These are phyloP conservation scores for Fusarium penzigii DNA, from an alignment of 2,329 filamentous ascomycete genomes.

Conservation along the genomic window DNA sequence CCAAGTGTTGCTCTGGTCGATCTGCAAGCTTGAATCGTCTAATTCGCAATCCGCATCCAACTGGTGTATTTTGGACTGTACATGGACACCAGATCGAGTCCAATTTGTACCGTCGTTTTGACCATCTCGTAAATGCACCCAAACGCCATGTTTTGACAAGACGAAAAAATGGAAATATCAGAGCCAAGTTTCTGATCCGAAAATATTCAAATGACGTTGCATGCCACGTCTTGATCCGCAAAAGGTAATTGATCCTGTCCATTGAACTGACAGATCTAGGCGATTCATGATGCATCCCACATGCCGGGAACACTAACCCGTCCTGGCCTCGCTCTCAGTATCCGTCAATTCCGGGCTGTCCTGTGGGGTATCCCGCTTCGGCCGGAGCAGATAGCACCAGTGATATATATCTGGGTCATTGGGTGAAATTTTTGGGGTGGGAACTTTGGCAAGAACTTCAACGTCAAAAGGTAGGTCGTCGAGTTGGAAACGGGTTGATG, in stretches of 20 bases:
- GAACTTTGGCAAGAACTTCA: slow-evolving; percentile 43
- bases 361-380: slow-evolving; percentile 20
- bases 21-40: too few relatives aligned
- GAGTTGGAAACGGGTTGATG: slow-evolving; percentile 41
- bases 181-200: too few relatives aligned
- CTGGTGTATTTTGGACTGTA: too few relatives aligned
- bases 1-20: too few relatives aligned
- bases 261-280: not conserved
- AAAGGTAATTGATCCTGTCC: not conserved
- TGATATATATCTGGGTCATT: slow-evolving; percentile 49
- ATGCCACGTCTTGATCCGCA: too few relatives aligned
- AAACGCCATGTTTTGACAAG: too few relatives aligned
- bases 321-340: slow-evolving; percentile 5
- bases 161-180: too few relatives aligned
- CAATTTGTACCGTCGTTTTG: too few relatives aligned
- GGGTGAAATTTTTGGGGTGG: slow-evolving; percentile 40
- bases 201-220: too few relatives aligned
- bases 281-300: not conserved
- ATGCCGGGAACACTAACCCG: slow-evolving; percentile 5
- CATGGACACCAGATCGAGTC: too few relatives aligned
- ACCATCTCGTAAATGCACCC: too few relatives aligned
- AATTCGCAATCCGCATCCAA: too few relatives aligned
- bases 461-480: slow-evolving; percentile 42
- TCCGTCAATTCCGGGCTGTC: slow-evolving; percentile 4
- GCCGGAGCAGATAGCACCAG: slow-evolving; percentile 46